These are phyloP conservation scores for Kwoniella europaea DNA, from an alignment of 768 basidiomycete species.

Conservation along the genomic window DNA sequence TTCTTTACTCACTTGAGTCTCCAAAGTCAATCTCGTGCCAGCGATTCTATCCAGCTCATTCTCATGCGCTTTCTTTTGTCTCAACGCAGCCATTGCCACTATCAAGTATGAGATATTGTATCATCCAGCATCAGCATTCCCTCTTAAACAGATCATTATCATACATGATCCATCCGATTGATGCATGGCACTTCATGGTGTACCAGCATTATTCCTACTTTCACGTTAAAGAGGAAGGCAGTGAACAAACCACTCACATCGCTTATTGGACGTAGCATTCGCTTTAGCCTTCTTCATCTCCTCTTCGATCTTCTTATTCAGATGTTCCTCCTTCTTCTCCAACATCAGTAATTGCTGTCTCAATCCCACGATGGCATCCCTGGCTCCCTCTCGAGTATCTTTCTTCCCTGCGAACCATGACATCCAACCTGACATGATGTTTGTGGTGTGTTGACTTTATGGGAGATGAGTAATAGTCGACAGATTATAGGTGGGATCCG, in stretches of 20 bases:
- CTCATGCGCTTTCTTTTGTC: constrained; percentile 91
- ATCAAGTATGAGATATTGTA: constrained; percentile 12
- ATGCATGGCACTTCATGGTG: too few relatives aligned
- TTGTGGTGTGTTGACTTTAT: neutral
- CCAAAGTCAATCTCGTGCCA: constrained; percentile 85
- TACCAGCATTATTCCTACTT: too few relatives aligned
- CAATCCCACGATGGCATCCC: constrained; percentile 90
- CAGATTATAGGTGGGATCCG: too few relatives aligned
- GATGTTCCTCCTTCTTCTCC: constrained; percentile 98
- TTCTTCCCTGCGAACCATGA: constrained; percentile 76
- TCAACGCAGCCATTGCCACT: constrained; percentile 88
- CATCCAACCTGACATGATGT: constrained; percentile 67
- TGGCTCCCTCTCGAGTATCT: constrained; percentile 80
- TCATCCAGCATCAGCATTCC: neutral
- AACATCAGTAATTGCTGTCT: constrained; percentile 94
- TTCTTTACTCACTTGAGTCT: constrained; percentile 69
- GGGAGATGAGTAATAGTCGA: too few relatives aligned
- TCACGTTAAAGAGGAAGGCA: neutral
- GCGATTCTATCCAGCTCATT: constrained; percentile 81
- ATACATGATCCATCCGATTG: neutral
- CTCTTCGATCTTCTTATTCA: constrained; percentile 95
- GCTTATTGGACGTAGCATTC: constrained; percentile 91
- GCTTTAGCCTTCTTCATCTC: constrained; percentile 87
- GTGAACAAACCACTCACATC: constrained; percentile 66
- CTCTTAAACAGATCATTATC: neutral